phyloP scores from a whole-genome alignment of 306 rosid genomes.

The Erythrophleum fordii region DNA sequence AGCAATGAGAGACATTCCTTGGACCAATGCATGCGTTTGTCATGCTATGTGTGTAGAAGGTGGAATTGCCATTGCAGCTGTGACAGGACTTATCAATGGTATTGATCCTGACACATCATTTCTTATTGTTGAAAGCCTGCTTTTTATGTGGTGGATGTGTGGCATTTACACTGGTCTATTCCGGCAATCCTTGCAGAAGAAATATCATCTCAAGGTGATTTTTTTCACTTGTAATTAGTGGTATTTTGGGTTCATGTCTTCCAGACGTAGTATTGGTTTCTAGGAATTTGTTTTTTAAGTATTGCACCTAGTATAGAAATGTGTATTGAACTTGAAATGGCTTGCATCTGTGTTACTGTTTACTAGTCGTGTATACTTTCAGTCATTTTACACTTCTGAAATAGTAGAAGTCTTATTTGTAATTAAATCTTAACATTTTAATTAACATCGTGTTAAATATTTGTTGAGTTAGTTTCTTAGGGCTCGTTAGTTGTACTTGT shows the following conservation, averaged over 20 bases:
- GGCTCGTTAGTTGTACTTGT: background rate
- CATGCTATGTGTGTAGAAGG: constrained; percentile 65
- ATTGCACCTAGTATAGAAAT: background rate
- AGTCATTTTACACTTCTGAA: background rate
- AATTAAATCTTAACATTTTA: background rate
- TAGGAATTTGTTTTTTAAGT: background rate
- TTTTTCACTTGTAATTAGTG: background rate
- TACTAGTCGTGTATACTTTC: background rate
- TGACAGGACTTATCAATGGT: constrained; percentile 50
- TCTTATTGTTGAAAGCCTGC: constrained; percentile 54
- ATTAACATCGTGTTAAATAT: background rate
- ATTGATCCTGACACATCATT: constrained; percentile 57
- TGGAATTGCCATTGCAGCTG: constrained; percentile 55
- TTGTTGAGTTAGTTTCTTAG: background rate
- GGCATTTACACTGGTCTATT: constrained; percentile 61
- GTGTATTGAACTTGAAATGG: background rate
- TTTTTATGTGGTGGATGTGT: constrained; percentile 71
- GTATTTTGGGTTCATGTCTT: background rate
- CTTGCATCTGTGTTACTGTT: background rate
- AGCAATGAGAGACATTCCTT: constrained; percentile 49
- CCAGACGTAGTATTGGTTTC: background rate
- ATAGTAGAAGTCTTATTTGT: background rate
- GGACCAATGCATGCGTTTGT: constrained; percentile 58
- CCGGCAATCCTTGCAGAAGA: constrained; percentile 60
- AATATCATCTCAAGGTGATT: constrained; percentile 61